phyloP scores from a whole-genome alignment of 2,329 filamentous ascomycete genomes.

The Hypoxylon sp. region DNA sequence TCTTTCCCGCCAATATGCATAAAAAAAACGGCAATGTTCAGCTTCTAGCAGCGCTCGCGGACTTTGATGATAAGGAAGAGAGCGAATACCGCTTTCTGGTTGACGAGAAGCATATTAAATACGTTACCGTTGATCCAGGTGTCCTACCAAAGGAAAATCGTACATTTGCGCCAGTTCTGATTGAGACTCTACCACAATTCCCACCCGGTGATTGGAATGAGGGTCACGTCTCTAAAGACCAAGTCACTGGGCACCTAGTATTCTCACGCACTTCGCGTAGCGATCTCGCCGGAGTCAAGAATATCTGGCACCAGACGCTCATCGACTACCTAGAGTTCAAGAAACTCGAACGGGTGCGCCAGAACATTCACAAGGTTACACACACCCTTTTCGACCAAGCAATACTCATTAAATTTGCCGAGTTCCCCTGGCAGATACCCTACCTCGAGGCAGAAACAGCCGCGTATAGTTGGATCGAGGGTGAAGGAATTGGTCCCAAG shows the following conservation, averaged over 20 bases:
- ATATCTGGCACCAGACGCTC: constrained; percentile 30
- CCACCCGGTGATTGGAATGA: constrained; percentile 38
- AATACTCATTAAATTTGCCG: constrained; percentile 45
- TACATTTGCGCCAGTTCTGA: constrained; percentile 9
- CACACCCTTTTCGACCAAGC: constrained; percentile 26
- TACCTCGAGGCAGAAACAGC: constrained; percentile 45
- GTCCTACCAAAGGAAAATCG: constrained; percentile 14
- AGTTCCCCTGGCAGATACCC: constrained; percentile 44
- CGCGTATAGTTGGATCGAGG: constrained; percentile 47
- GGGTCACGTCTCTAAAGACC: constrained; percentile 33
- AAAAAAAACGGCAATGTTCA: constrained; percentile 1
- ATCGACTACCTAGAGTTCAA: constrained; percentile 36
- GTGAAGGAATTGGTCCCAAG: constrained; percentile 36
- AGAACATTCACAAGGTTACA: constrained; percentile 30
- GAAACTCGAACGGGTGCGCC: not conserved
- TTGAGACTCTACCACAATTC: constrained; percentile 24
- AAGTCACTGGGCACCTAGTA: not conserved
- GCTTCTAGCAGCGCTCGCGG: not conserved
- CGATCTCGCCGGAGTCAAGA: constrained; percentile 17
- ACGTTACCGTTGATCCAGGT: constrained; percentile 35
- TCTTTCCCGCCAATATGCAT: not conserved
- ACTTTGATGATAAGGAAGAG: constrained; percentile 22
- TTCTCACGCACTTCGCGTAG: constrained; percentile 18
- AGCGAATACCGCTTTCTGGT: constrained; percentile 39
- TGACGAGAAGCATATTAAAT: constrained; percentile 30